Evolutionary conservation across 306 rosid species (phyloP), one percentile per base, ranked within the genome.

Genomic region (Quercus gilva): DNA sequence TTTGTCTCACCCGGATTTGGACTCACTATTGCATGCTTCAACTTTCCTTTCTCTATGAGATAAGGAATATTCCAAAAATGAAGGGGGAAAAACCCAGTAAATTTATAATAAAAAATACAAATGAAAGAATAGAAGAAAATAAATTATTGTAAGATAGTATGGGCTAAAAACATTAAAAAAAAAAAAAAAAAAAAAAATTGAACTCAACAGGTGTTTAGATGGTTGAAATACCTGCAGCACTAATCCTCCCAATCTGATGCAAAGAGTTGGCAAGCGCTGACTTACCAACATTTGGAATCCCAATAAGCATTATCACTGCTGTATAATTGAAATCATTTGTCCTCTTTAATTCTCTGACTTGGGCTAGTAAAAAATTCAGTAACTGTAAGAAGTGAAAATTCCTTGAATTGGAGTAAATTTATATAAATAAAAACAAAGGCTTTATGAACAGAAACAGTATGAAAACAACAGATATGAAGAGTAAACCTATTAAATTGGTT

Each of bases 211-310:
- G 18, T 58, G 14, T 20, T 41, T 28, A 53, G 61, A 74, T 49
- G 3, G 26, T 45, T 61, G 51, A 63, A 75, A 79, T 85, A 92
- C 98, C 97, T 86, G 91, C 94, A 43, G 98, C 97, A 75, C 94
- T 91, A 82, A 90, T 91, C 90, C 95, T 91, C 76, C 97, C 97
- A 78, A 90, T 86, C 81, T 85, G 93, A 84, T 94, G 98, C 82
- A 94, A 81, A 71, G 97, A 88, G 81, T 91, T 94, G 88, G 90
- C 87, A 78, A 94, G 89, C 75, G 98, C 97, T 10, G 97, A 91
- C 83, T 94, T 94, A 29, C 97, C 97, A 78, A 92, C 97, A 87
- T 92, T 94, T 59, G 97, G 97, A 86, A 91, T 87, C 79, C 97
- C 94, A 85, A 88, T 84, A 29, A 94, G 85, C 89, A 94, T 83